Evolutionary conservation across 345 rosid species (phyloP).

Genomic region (Murraya koenigii): DNA sequence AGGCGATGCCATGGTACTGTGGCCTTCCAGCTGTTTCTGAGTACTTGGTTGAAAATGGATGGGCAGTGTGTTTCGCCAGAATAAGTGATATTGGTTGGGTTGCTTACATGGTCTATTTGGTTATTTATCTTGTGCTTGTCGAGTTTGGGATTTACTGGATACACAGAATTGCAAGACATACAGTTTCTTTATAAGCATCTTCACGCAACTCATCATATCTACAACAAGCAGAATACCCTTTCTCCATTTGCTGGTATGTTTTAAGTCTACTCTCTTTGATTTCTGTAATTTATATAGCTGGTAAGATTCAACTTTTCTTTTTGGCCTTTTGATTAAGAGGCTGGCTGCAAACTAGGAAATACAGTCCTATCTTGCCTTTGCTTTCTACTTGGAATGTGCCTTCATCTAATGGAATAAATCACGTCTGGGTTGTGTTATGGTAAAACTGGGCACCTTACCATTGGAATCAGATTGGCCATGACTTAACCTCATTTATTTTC

Average conservation of each 20-base stretch:
- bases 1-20: constrained; percentile 90
- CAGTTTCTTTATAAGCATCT: constrained; percentile 86
- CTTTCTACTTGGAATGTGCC: background rate
- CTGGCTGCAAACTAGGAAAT: constrained; percentile 1
- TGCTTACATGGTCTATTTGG: constrained; percentile 42
- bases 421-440: background rate
- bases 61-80: constrained; percentile 70
- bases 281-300: constrained; percentile 6
- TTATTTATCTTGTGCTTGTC: constrained; percentile 55
- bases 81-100: constrained; percentile 69
- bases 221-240: constrained; percentile 95
- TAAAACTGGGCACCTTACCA: background rate
- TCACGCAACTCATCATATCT: constrained; percentile 91
- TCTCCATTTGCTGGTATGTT: constrained; percentile 92
- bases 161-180: constrained; percentile 93
- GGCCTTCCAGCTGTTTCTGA: constrained; percentile 85
- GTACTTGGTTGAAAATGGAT: constrained; percentile 80
- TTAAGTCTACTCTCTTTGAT: background rate
- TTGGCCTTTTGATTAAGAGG: background rate
- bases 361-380: background rate
- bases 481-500: background rate
- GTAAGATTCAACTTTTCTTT: background rate
- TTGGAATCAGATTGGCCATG: background rate
- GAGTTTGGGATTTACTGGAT: constrained; percentile 98
- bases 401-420: background rate